Conservation (phyloP, 257 asterid species). For the Solanum pinnatisectum region DNA sequence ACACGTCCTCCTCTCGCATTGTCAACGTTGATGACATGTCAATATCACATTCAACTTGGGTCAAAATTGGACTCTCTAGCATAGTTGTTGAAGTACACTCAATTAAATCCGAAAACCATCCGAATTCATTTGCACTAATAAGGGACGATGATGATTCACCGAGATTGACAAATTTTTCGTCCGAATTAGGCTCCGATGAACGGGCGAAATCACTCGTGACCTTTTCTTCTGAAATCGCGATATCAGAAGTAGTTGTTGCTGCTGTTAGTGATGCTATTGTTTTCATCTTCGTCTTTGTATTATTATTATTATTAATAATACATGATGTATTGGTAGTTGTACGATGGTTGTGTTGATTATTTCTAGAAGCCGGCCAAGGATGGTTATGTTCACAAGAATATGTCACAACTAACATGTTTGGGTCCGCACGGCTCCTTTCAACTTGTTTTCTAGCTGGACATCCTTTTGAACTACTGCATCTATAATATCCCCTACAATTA, state of each 20-base stretch:
- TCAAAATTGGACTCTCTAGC: slow-evolving; percentile 49
- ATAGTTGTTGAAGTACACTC: slow-evolving; percentile 33
- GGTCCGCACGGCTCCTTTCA: slow-evolving; percentile 69
- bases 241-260: background rate
- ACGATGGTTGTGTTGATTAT: slow-evolving; percentile 19
- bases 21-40: slow-evolving; percentile 54
- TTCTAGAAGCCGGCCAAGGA: slow-evolving; percentile 51
- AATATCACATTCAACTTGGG: slow-evolving; percentile 23
- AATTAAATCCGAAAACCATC: slow-evolving; percentile 58
- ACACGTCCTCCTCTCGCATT: slow-evolving; percentile 76
- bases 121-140: slow-evolving; percentile 25
- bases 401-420: slow-evolving; percentile 61
- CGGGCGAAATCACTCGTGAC: background rate
- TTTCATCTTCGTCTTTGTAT: background rate
- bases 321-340: background rate
- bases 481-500: slow-evolving; percentile 66
- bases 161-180: slow-evolving; percentile 16
- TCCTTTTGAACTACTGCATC: slow-evolving; percentile 95
- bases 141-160: slow-evolving; percentile 12
- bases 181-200: slow-evolving; percentile 12
- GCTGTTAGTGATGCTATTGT: background rate
- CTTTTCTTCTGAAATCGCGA: slow-evolving; percentile 5
- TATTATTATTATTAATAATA: background rate
- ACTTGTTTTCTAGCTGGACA: slow-evolving; percentile 97
- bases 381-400: slow-evolving; percentile 90